Conservation (phyloP, 768 basidiomycete genomes). For the Collybia nuda region DNA sequence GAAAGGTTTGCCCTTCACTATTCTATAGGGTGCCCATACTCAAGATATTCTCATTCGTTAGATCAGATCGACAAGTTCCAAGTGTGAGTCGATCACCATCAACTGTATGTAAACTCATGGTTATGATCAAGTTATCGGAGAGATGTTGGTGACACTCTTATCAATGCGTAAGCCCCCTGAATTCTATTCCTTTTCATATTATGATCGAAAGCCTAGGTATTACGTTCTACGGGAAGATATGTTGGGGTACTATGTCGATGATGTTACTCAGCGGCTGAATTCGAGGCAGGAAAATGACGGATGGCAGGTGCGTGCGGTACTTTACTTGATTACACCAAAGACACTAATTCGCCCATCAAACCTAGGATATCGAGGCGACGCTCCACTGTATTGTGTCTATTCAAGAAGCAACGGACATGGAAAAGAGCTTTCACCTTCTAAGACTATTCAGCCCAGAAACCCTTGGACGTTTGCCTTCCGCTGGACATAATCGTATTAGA, state of each 20-base stretch:
- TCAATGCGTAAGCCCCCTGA: conserved; percentile 71
- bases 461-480: conserved; percentile 64
- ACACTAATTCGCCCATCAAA: background rate
- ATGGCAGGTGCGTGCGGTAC: conserved; percentile 65
- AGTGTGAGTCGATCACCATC: conserved; percentile 47
- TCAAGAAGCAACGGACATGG: conserved; percentile 78
- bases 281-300: conserved; percentile 41
- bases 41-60: conserved; percentile 26
- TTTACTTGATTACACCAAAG: background rate
- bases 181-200: background rate
- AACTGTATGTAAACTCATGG: background rate
- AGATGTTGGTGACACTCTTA: conserved; percentile 84
- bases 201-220: conserved; percentile 47
- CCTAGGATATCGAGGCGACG: conserved; percentile 81
- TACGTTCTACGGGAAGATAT: conserved; percentile 87
- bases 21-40: background rate
- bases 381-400: conserved; percentile 84
- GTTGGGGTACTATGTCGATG: conserved; percentile 67
- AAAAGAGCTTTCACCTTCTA: conserved; percentile 50
- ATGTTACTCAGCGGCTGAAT: conserved; percentile 56
- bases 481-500: conserved; percentile 64
- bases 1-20: conserved; percentile 51
- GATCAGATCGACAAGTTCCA: conserved; percentile 81
- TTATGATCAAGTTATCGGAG: conserved; percentile 62
- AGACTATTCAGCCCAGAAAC: conserved; percentile 74